Evolutionary conservation across 768 basidiomycete genomes (phyloP).

Genomic region (Tephrocybe sp.): DNA sequence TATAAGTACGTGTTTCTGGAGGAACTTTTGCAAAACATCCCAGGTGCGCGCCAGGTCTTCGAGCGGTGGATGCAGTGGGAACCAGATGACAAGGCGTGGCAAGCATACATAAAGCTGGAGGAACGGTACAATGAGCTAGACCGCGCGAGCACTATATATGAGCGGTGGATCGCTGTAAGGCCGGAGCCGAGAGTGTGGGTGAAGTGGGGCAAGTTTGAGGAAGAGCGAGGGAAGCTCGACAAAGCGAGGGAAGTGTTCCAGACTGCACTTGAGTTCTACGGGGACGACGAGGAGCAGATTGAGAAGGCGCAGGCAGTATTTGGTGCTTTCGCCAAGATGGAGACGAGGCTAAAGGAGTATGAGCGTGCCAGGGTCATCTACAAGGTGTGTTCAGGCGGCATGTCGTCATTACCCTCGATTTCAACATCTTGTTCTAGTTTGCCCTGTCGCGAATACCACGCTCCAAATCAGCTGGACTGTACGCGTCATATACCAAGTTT

Average conservation of each 20-base stretch:
- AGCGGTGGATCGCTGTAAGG: conserved; percentile 79
- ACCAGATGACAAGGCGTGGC: conserved; percentile 99
- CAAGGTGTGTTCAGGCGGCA: conserved; percentile 57
- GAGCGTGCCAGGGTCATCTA: conserved; percentile 97
- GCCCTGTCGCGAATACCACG: conserved; percentile 91
- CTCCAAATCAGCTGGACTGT: conserved; percentile 85
- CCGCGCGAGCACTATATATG: conserved; percentile 90
- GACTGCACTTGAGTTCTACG: conserved; percentile 87
- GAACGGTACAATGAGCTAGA: conserved; percentile 90
- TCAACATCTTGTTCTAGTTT: conserved; percentile 56
- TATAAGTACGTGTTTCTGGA: conserved; percentile 99
- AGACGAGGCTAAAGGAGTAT: conserved; percentile 92
- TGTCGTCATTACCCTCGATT: background rate
- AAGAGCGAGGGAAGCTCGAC: conserved; percentile 70
- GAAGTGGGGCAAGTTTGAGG: conserved; percentile 88
- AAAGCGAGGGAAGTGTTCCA: conserved; percentile 88
- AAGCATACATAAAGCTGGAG: conserved; percentile 99
- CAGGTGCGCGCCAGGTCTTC: conserved; percentile 96
- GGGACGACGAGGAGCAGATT: conserved; percentile 87
- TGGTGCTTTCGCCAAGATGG: conserved; percentile 95
- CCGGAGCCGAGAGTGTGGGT: conserved; percentile 83
- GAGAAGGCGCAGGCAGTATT: conserved; percentile 97
- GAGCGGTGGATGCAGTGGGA: conserved; percentile 99
- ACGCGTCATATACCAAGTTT: conserved; percentile 93
- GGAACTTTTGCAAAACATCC: conserved; percentile 93